phyloP scores from a whole-genome alignment of 1,284 basidiomycete species.

The Gymnopus androsaceus region DNA sequence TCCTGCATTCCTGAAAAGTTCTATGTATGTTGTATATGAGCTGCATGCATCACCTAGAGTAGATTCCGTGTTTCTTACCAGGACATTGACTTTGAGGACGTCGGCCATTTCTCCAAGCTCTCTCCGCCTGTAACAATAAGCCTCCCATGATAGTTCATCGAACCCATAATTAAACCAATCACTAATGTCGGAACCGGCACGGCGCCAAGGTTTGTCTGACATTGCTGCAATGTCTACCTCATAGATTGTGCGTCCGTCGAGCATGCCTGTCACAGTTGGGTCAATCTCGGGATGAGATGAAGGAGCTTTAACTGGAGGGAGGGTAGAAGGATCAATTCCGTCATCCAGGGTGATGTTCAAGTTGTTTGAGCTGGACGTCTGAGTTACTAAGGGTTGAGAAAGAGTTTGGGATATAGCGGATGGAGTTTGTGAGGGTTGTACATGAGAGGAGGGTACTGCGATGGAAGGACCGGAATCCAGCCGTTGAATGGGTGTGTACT shows the following conservation, averaged over 20 bases:
- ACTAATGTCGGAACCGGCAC: conserved; percentile 90
- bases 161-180: conserved; percentile 99
- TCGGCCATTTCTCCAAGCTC: conserved; percentile 80
- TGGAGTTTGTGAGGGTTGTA: conserved; percentile 21
- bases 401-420: conserved; percentile 6
- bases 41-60: not conserved
- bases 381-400: conserved; percentile 18
- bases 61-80: conserved; percentile 51
- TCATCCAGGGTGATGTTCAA: conserved; percentile 37
- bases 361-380: conserved; percentile 20
- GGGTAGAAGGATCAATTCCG: conserved; percentile 60
- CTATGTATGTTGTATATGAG: conserved; percentile 39
- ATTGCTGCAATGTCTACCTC: conserved; percentile 86
- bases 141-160: conserved; percentile 94
- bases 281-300: conserved; percentile 79
- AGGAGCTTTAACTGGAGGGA: conserved; percentile 67
- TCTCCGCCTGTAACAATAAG: conserved; percentile 85
- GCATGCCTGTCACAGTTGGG: conserved; percentile 61
- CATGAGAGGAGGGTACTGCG: conserved; percentile 12
- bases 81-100: conserved; percentile 74
- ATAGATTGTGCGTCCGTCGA: conserved; percentile 83
- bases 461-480: conserved; percentile 42
- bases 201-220: conserved; percentile 89
- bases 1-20: conserved; percentile 81
- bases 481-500: conserved; percentile 86